Base-by-base conservation (phyloP, 768 basidiomycete species). In the Daedaleopsis sinensis region DNA sequence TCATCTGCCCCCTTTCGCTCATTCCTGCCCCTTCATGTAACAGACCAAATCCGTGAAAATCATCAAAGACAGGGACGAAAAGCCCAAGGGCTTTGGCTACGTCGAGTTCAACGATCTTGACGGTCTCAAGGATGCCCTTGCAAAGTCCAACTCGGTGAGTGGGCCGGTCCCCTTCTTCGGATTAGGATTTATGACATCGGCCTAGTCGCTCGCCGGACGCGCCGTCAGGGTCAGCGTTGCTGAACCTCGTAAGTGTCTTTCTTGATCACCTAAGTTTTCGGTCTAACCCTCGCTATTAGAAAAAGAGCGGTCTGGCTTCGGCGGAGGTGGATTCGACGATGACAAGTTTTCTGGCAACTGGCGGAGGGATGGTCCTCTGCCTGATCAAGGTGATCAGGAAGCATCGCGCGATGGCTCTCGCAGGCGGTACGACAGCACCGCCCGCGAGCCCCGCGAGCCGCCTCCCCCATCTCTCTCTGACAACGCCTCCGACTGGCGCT, bases 71-170 rank as follows among this genome's bases (percentile, higher is more conserved):
- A 83, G 86, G 60, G 95, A 96, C 55, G 95, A 96, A 52, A 94
- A 94, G 72, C 93, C 96, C 19, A 98, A 98, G 75, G 97, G 97
- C 0, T 98, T 98, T 76, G 97, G 96, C 37, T 98, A 99, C 73
- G 87, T 98, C 60, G 97, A 99, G 72, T 98, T 98, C 70, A 83
- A 82, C n/a, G 90, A 89, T 55, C 70, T 94, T 59, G 93, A 96
- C 19, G 89, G 86, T 50, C 77, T 98, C 53, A 96, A 96, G 76
- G 87, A 88, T 60, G 97, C 90, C 5, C 76, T 99, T 39, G 76
- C 80, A 21, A 89, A 86, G 76, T 83, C 80, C 24, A 91, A 90
- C 56, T 73, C 82, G 35, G 93, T 94, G 62, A 71, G 91, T 75
- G 35, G 18, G 19, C 11, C 19, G 36, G 44, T 3, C 55, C 50